Conservation (phyloP, 768 basidiomycete genomes). For the Trametes punicea region DNA sequence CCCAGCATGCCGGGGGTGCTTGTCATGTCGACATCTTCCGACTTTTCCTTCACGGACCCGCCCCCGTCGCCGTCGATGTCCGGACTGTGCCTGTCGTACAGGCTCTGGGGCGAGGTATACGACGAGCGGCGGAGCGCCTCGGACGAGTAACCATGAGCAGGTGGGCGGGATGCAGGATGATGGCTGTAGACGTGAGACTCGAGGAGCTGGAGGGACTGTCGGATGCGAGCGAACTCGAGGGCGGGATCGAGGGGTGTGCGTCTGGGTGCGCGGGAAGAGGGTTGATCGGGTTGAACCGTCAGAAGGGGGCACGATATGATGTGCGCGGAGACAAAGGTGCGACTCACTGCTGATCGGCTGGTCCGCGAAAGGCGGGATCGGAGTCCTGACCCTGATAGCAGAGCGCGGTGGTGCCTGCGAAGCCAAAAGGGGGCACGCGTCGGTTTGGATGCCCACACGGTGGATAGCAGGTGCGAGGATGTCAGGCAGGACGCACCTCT, state of each 20-base stretch:
- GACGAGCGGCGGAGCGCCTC: constrained; percentile 28
- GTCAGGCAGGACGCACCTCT: constrained; percentile 48
- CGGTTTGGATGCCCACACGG: background rate
- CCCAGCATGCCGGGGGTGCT: constrained; percentile 64
- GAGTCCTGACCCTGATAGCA: constrained; percentile 76
- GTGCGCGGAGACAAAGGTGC: constrained; percentile 14
- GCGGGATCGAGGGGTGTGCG: constrained; percentile 53
- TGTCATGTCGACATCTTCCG: constrained; percentile 21
- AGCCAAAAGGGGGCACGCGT: constrained; percentile 18
- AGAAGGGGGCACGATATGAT: background rate
- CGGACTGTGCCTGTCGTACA: constrained; percentile 48
- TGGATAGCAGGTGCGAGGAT: background rate
- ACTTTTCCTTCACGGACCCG: constrained; percentile 35
- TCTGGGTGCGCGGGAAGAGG: constrained; percentile 6
- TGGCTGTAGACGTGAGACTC: constrained; percentile 52
- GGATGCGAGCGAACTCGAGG: constrained; percentile 62
- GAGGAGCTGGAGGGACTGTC: constrained; percentile 64
- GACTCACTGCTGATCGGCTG: constrained; percentile 48
- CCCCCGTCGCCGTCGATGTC: constrained; percentile 44
- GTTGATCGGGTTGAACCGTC: constrained; percentile 20
- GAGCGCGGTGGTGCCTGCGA: constrained; percentile 68
- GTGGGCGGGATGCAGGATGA: constrained; percentile 24
- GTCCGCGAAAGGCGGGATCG: constrained; percentile 51
- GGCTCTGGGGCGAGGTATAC: background rate
- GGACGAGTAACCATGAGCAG: constrained; percentile 23